A percentile compares a stretch with the other conserved stretches of the same genome.
These are phyloP conservation scores for Wilcoxina mikolae DNA, from an alignment of 495 filamentous ascomycete species.

Conservation along the genomic window DNA sequence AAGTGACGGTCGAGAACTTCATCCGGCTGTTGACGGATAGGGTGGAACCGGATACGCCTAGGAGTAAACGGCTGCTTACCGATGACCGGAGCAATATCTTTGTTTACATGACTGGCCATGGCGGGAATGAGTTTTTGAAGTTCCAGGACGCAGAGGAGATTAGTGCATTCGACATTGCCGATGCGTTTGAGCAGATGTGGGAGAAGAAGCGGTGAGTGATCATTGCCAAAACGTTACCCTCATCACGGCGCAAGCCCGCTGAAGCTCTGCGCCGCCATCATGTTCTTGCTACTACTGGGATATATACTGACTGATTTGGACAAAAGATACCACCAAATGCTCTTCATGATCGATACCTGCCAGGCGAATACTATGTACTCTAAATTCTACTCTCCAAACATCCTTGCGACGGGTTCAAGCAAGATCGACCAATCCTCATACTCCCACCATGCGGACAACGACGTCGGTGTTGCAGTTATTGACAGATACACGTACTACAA, in stretches of 20 bases:
- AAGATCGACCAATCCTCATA: constrained; percentile 90
- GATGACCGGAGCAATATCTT: constrained; percentile 91
- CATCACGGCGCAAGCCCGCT: too few species aligned
- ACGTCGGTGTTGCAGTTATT: constrained; percentile 94
- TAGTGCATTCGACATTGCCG: constrained; percentile 83
- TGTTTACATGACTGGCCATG: constrained; percentile 98
- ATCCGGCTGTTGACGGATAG: constrained; percentile 89
- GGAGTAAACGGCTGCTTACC: constrained; percentile 80
- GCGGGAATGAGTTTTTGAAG: constrained; percentile 96
- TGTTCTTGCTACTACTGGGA: too few species aligned
- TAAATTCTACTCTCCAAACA: constrained; percentile 92
- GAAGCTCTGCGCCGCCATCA: too few species aligned
- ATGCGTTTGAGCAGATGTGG: constrained; percentile 99
- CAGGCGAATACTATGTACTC: constrained; percentile 99
- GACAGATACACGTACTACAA: constrained; percentile 98
- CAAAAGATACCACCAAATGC: constrained; percentile 73
- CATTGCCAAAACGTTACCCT: too few species aligned
- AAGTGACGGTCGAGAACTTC: constrained; percentile 98
- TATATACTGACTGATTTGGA: too few species aligned
- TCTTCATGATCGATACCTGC: constrained; percentile 99
- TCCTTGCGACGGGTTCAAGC: constrained; percentile 86
- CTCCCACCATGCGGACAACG: constrained; percentile 93
- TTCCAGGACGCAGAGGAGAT: constrained; percentile 98
- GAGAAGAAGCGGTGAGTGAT: constrained; percentile 65
- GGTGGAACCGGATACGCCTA: constrained; percentile 78